Evolutionary conservation across 2,329 filamentous ascomycete species (phyloP).

Genomic region (Fusarium papillatum): DNA sequence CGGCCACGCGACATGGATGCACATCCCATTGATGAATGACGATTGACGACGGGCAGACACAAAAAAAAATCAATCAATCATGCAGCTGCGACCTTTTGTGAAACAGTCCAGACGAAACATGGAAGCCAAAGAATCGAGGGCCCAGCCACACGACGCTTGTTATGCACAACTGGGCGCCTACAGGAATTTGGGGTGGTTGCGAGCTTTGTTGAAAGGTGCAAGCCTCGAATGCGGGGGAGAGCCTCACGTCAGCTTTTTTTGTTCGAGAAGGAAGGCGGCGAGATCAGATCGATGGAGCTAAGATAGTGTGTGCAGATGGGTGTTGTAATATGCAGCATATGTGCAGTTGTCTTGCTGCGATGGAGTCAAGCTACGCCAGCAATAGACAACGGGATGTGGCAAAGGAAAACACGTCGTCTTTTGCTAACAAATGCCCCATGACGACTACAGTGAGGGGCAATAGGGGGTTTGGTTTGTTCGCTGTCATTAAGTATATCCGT

Average conservation of each 20-base stretch:
- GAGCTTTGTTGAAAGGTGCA: background rate
- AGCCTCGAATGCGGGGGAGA: slow-evolving; percentile 11
- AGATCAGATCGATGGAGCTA: slow-evolving; percentile 5
- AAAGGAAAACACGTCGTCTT: background rate
- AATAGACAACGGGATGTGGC: background rate
- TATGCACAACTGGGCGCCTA: background rate
- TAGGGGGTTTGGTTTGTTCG: slow-evolving; percentile 19
- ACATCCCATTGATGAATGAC: background rate
- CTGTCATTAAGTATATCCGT: slow-evolving; percentile 4
- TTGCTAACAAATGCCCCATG: background rate
- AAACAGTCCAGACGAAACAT: slow-evolving; percentile 8
- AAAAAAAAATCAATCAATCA: background rate
- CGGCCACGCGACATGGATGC: slow-evolving; percentile 6
- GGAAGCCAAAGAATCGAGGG: background rate
- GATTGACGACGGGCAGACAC: background rate
- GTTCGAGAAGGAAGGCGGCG: background rate
- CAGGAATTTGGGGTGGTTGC: background rate
- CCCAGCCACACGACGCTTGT: slow-evolving; percentile 3
- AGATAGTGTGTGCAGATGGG: background rate
- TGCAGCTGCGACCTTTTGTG: background rate
- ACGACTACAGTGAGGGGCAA: slow-evolving; percentile 11
- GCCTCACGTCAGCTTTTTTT: background rate
- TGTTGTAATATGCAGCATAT: background rate
- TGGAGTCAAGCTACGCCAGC: background rate
- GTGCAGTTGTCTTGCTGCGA: background rate